These are phyloP conservation scores for Blumeria hordei DNA, from an alignment of 2,329 filamentous ascomycete species.

Conservation along the genomic window DNA sequence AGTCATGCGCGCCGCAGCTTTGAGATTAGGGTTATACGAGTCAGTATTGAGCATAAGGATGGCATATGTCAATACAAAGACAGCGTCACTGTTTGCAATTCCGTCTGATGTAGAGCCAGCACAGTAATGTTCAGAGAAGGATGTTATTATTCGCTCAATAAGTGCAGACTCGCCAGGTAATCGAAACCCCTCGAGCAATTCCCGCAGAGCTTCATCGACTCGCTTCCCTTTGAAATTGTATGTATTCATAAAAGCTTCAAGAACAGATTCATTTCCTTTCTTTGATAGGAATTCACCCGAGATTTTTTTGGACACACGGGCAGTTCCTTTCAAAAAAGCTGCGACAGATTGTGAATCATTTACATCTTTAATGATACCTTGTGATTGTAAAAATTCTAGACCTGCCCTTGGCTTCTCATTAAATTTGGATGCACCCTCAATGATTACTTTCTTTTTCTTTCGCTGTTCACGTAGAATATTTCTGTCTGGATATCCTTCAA, in stretches of 20 bases:
- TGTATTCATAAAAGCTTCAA: conserved; percentile 62
- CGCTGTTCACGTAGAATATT: conserved; percentile 44
- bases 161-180: conserved; percentile 79
- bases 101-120: conserved; percentile 42
- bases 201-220: conserved; percentile 70
- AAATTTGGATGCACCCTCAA: conserved; percentile 71
- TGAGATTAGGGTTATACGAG: conserved; percentile 83
- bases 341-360: conserved; percentile 57
- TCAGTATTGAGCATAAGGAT: conserved; percentile 97
- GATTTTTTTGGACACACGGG: conserved; percentile 68
- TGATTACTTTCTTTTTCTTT: conserved; percentile 64
- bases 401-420: conserved; percentile 86
- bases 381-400: conserved; percentile 59
- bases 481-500: conserved; percentile 42
- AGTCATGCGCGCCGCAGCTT: conserved; percentile 57
- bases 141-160: conserved; percentile 76
- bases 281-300: conserved; percentile 89
- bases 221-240: conserved; percentile 75
- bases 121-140: conserved; percentile 72
- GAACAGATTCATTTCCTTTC: conserved; percentile 60
- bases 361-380: conserved; percentile 61
- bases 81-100: conserved; percentile 64
- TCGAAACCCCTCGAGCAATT: conserved; percentile 77
- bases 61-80: conserved; percentile 80
- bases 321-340: conserved; percentile 69